Evolutionary conservation across 352 stramenopile genomes (phyloP).

Genomic region (Pythium scleroteichum): DNA sequence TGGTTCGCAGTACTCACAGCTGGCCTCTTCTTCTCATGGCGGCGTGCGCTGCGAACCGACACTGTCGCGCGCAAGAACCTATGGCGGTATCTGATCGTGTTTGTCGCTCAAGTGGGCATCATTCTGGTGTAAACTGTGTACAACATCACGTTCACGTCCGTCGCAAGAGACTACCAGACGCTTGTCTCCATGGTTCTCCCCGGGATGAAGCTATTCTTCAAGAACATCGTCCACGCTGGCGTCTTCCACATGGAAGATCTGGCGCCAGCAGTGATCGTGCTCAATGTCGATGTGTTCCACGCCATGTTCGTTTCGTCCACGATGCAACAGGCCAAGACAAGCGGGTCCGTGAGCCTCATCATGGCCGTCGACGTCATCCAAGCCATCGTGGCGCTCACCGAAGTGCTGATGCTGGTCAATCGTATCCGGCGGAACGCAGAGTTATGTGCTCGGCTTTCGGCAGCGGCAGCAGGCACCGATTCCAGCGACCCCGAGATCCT

Average conservation of each 20-base stretch:
- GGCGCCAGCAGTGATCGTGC: conserved; percentile 9
- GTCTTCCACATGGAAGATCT: conserved; percentile 18
- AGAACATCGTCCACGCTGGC: conserved; percentile 10
- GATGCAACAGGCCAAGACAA: conserved; percentile 11
- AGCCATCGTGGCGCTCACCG: too few relatives aligned
- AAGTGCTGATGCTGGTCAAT: too few relatives aligned
- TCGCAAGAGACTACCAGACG: not conserved
- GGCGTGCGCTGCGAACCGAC: not conserved
- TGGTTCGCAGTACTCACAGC: conserved; percentile 1
- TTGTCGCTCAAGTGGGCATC: not conserved
- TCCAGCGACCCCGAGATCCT: too few relatives aligned
- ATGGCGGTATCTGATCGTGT: not conserved
- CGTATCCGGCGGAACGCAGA: too few relatives aligned
- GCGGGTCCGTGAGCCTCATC: not conserved
- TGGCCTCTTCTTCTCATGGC: conserved; percentile 6
- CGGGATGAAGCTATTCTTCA: conserved; percentile 19
- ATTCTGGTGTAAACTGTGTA: conserved; percentile 5
- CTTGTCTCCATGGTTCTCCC: conserved; percentile 4
- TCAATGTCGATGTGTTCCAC: conserved; percentile 25
- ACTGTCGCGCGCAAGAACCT: not conserved
- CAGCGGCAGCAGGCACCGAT: too few relatives aligned
- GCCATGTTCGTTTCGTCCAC: conserved; percentile 17
- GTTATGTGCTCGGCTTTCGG: too few relatives aligned
- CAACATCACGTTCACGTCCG: too few relatives aligned
- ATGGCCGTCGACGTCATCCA: conserved; percentile 15